Percentiles rank a stretch among this genome's conserved stretches.
These are phyloP conservation scores for Sanghuangporus sanghuang DNA, from an alignment of 1,284 basidiomycete genomes.

Conservation along the genomic window DNA sequence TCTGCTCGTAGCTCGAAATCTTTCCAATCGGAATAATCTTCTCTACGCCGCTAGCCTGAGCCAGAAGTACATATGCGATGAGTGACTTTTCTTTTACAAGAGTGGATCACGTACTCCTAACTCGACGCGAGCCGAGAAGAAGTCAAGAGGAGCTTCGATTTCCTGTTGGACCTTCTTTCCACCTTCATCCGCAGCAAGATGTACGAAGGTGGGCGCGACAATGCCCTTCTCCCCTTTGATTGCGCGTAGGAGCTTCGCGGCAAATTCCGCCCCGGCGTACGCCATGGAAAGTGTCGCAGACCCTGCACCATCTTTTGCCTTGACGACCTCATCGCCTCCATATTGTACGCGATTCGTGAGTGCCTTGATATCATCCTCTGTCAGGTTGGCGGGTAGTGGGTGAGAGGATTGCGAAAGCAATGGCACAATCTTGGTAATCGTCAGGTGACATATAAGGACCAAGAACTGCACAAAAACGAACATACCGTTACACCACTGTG, in stretches of 20 bases:
- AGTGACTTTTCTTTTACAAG: slow-evolving; percentile 4
- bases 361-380: slow-evolving; percentile 47
- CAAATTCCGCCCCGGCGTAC: slow-evolving; percentile 75
- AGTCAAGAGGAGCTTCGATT: slow-evolving; percentile 57
- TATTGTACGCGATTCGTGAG: slow-evolving; percentile 70
- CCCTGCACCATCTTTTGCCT: slow-evolving; percentile 76
- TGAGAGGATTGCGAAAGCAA: slow-evolving; percentile 89
- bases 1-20: slow-evolving; percentile 68
- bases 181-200: slow-evolving; percentile 75
- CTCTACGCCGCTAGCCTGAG: slow-evolving; percentile 71
- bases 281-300: slow-evolving; percentile 78
- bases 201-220: slow-evolving; percentile 80
- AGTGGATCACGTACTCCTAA: slow-evolving; percentile 62
- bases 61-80: slow-evolving; percentile 7
- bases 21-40: slow-evolving; percentile 77
- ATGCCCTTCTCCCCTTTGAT: slow-evolving; percentile 86
- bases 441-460: slow-evolving; percentile 20
- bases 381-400: slow-evolving; percentile 52
- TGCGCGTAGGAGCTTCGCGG: slow-evolving; percentile 77
- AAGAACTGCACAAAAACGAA: slow-evolving; percentile 4
- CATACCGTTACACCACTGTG: slow-evolving; percentile 90
- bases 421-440: slow-evolving; percentile 73
- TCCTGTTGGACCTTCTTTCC: slow-evolving; percentile 58
- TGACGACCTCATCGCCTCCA: slow-evolving; percentile 77
- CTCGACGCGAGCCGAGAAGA: slow-evolving; percentile 82